phyloP scores from a whole-genome alignment of 805 yeast genomes.

The Wickerhamomyces sydowiorum region DNA sequence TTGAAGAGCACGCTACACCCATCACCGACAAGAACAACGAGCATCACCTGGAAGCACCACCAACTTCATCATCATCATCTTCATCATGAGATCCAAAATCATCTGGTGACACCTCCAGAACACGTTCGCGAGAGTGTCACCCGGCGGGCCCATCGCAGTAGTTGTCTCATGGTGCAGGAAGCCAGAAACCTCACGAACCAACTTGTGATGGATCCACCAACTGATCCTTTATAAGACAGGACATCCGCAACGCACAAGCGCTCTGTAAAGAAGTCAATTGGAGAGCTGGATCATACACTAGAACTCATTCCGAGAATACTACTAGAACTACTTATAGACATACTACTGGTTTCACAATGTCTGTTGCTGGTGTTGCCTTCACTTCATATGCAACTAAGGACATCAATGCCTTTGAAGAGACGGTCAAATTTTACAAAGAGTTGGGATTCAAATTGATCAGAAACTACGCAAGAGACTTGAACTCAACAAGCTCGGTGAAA shows the following conservation, averaged over 20 bases:
- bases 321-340: not conserved
- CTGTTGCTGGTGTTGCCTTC: slow-evolving; percentile 40
- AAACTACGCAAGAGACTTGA: slow-evolving; percentile 48
- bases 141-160: not conserved
- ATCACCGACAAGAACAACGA: not conserved
- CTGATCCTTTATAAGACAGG: no score
- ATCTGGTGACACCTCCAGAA: not conserved
- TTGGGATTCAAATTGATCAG: slow-evolving; percentile 60
- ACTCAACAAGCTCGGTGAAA: slow-evolving; percentile 29
- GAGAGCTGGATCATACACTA: not conserved
- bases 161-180: not conserved
- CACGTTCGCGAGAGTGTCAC: not conserved
- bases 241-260: no score
- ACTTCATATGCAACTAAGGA: slow-evolving; percentile 56
- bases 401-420: slow-evolving; percentile 36
- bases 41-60: no score
- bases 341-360: slow-evolving; percentile 9
- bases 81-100: not conserved
- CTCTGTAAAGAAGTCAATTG: no score
- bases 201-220: not conserved
- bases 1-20: not conserved
- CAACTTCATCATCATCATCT: no score
- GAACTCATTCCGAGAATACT: not conserved
- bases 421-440: slow-evolving; percentile 50
- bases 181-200: not conserved